These are phyloP conservation scores for Metarhizium rileyi DNA, from an alignment of 2,329 filamentous ascomycete species.

Conservation along the genomic window DNA sequence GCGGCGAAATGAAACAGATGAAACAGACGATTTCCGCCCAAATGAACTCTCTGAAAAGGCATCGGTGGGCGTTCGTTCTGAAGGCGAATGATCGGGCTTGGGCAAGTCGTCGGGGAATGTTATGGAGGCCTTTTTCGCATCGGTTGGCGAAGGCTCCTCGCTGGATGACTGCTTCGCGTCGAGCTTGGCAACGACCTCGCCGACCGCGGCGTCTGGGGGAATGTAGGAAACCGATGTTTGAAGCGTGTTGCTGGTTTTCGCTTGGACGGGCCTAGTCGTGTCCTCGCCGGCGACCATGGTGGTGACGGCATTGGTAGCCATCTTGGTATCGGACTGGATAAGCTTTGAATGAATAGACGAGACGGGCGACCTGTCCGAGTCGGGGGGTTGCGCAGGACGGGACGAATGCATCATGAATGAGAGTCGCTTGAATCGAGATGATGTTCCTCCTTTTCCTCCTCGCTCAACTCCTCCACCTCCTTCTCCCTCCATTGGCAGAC, in stretches of 20 bases:
- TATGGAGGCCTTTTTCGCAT: conserved; percentile 22
- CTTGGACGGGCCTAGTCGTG: not conserved
- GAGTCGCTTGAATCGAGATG: conserved; percentile 5
- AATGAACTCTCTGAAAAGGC: conserved; percentile 6
- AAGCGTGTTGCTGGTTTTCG: not conserved
- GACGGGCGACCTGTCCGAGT: conserved; percentile 34
- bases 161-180: conserved; percentile 13
- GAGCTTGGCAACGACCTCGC: not conserved
- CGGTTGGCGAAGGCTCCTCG: conserved; percentile 16
- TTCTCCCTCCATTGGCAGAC: conserved; percentile 1
- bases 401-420: conserved; percentile 12
- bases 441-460: not conserved
- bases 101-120: conserved; percentile 25
- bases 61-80: conserved; percentile 3
- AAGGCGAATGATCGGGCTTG: conserved; percentile 13
- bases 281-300: not conserved
- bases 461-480: conserved; percentile 2
- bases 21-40: conserved; percentile 7
- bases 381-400: conserved; percentile 22
- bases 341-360: conserved; percentile 15
- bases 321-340: not conserved
- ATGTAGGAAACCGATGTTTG: not conserved
- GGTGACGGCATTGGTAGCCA: conserved; percentile 8
- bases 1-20: conserved; percentile 5
- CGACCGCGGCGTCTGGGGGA: not conserved